Evolutionary conservation across 495 filamentous ascomycete species (phyloP).

Genomic region (Niebla homalea): DNA sequence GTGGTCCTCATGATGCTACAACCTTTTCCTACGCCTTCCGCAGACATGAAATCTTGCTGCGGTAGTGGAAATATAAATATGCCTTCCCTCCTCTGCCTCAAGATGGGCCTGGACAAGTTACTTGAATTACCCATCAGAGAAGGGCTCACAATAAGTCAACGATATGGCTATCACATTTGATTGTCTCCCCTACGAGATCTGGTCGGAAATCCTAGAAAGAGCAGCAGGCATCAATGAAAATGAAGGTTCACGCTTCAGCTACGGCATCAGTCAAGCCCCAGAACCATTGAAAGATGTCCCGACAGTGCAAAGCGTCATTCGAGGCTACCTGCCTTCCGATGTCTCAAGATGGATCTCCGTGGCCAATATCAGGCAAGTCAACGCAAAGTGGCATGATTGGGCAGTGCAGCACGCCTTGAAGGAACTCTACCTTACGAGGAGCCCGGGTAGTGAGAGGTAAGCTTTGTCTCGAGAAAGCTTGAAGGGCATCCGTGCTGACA

Average conservation of each 20-base stretch:
- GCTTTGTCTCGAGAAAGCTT: not conserved
- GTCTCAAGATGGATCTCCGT: constrained; percentile 36
- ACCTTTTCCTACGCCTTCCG: not conserved
- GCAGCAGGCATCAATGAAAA: constrained; percentile 31
- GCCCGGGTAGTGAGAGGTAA: constrained; percentile 37
- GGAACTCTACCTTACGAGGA: constrained; percentile 34
- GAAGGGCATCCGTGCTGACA: not conserved
- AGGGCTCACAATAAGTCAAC: not conserved
- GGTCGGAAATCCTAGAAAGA: constrained; percentile 34
- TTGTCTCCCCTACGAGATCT: constrained; percentile 37
- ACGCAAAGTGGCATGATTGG: constrained; percentile 40
- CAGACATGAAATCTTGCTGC: not conserved
- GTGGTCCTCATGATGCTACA: constrained; percentile 9
- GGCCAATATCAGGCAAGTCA: constrained; percentile 31
- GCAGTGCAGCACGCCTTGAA: constrained; percentile 33
- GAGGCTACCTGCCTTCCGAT: constrained; percentile 34
- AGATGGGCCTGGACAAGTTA: not conserved
- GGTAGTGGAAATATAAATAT: not conserved
- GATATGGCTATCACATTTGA: constrained; percentile 23
- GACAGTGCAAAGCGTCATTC: constrained; percentile 31
- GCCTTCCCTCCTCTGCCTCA: not conserved
- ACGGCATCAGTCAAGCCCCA: constrained; percentile 34
- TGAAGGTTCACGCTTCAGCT: constrained; percentile 32
- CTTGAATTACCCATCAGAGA: not conserved
- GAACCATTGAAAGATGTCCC: constrained; percentile 26